Conservation (phyloP, 192 early-diverging fungal genomes). For the Coemansia biformis region DNA sequence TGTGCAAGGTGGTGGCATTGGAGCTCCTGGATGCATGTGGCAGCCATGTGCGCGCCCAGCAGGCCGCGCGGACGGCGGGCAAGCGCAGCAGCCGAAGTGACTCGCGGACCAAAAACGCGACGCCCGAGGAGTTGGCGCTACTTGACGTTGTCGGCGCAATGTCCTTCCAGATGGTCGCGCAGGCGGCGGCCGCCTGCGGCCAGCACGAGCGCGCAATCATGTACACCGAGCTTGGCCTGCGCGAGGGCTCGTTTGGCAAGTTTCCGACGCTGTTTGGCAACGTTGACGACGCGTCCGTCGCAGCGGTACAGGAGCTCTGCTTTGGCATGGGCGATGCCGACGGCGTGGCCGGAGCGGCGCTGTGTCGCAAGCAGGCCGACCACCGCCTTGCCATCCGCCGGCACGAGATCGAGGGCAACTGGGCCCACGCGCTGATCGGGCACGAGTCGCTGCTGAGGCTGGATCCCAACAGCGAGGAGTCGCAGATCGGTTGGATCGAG, state of each 20-base stretch:
- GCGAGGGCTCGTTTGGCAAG: conserved; percentile 16
- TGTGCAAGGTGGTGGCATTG: conserved; percentile 31
- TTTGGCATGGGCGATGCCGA: conserved; percentile 43
- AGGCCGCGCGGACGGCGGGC: conserved; percentile 9
- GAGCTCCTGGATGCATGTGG: conserved; percentile 34
- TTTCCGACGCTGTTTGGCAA: conserved; percentile 29
- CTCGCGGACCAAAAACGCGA: conserved; percentile 10
- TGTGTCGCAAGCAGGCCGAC: conserved; percentile 32
- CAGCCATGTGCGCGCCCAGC: conserved; percentile 26
- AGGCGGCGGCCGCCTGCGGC: conserved; percentile 23
- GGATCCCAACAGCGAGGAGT: conserved; percentile 25
- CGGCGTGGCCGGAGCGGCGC: conserved; percentile 36
- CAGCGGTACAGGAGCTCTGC: conserved; percentile 38
- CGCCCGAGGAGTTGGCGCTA: conserved; percentile 22
- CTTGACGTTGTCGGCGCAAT: conserved; percentile 12
- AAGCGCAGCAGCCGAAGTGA: conserved; percentile 29
- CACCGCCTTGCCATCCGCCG: conserved; percentile 26
- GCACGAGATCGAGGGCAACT: conserved; percentile 48
- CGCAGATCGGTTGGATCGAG: conserved; percentile 36
- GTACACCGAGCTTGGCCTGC: conserved; percentile 30
- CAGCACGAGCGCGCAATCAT: conserved; percentile 43
- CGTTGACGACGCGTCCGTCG: conserved; percentile 28
- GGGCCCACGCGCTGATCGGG: conserved; percentile 49
- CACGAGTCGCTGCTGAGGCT: conserved; percentile 41
- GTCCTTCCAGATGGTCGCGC: conserved; percentile 16